These are phyloP conservation scores for Neurospora sp. DNA, from an alignment of 495 filamentous ascomycete species.

Conservation along the genomic window DNA sequence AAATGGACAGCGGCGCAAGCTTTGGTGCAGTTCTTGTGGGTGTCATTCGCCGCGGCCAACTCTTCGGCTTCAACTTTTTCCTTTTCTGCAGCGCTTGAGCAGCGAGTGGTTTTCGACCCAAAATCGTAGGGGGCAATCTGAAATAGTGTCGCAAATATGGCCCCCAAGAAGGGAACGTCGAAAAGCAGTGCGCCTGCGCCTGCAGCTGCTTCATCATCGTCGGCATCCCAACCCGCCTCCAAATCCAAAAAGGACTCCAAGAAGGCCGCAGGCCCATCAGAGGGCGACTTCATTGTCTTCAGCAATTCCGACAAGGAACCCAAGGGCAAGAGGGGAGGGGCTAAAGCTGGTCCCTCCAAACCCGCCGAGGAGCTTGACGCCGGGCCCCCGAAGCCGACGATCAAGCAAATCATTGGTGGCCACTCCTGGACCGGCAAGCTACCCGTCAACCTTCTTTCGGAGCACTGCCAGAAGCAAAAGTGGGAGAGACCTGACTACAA, in stretches of 20 bases:
- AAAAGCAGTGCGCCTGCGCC: constrained; percentile 26
- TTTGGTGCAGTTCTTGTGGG: neutral
- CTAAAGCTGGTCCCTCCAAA: constrained; percentile 23
- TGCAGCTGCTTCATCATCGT: constrained; percentile 18
- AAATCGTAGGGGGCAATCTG: neutral
- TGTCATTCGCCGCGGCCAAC: neutral
- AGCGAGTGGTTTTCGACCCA: neutral
- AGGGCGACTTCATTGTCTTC: constrained; percentile 59
- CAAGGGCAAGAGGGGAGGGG: constrained; percentile 40
- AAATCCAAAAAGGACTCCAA: constrained; percentile 23
- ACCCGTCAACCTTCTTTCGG: constrained; percentile 82
- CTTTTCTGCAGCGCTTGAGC: neutral
- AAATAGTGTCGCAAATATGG: constrained; percentile 18
- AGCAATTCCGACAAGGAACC: constrained; percentile 50
- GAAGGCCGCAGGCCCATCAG: constrained; percentile 26
- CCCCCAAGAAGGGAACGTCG: constrained; percentile 34
- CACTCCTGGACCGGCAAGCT: constrained; percentile 97
- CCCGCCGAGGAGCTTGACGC: constrained; percentile 22
- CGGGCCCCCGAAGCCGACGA: constrained; percentile 62
- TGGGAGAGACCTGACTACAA: constrained; percentile 92
- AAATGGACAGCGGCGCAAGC: constrained; percentile 4
- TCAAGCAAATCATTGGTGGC: constrained; percentile 83
- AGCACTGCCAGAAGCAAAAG: constrained; percentile 90
- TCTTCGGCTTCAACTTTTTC: neutral
- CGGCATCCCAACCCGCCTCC: constrained; percentile 10